phyloP scores from a whole-genome alignment of 257 asterid species.

The Solanum arcanum region DNA sequence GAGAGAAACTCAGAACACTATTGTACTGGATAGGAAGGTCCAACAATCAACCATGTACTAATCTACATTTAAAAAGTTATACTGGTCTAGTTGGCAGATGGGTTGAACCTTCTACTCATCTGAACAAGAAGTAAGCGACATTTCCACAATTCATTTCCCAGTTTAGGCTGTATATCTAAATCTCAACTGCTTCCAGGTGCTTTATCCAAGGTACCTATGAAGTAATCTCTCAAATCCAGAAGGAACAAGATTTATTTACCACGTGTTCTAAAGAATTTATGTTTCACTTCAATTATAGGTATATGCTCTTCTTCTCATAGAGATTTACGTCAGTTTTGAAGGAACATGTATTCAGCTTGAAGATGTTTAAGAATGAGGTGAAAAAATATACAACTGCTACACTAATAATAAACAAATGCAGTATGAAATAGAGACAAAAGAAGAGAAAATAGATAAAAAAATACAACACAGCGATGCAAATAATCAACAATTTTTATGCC shows the following conservation, averaged over 20 bases:
- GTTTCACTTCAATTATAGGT: background rate
- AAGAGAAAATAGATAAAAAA: background rate
- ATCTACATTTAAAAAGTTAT: background rate
- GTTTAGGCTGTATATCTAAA: background rate
- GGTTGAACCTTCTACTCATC: background rate
- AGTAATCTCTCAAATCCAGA: background rate
- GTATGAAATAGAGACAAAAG: background rate
- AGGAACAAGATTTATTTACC: background rate
- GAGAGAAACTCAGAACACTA: background rate
- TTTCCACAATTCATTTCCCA: background rate
- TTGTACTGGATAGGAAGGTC: background rate
- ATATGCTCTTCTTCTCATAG: background rate
- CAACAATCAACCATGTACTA: background rate
- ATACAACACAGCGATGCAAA: background rate
- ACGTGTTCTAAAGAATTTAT: background rate
- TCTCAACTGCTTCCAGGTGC: background rate
- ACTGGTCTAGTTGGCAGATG: background rate
- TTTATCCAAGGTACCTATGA: background rate
- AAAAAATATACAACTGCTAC: background rate
- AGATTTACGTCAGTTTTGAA: background rate
- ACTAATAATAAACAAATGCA: background rate
- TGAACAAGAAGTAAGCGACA: background rate
- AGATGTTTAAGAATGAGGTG: background rate
- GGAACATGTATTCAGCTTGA: background rate
- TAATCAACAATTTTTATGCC: background rate